Percentiles rank a stretch among this genome's conserved stretches.
Conservation (phyloP, 331 rosid genomes). For the Acacia concinna region DNA sequence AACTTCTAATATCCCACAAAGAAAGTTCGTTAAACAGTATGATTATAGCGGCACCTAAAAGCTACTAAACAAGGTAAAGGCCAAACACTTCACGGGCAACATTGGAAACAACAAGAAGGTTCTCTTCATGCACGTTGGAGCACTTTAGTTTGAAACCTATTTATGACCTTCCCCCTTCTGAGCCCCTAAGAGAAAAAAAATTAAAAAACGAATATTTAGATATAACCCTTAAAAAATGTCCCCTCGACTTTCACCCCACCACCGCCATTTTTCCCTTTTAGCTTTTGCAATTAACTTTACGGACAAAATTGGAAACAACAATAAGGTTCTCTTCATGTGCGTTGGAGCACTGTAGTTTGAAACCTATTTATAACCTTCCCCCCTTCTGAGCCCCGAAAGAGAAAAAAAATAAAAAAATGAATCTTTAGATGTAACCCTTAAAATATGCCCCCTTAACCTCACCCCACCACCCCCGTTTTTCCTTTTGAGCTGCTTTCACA, state of each 20-base stretch:
- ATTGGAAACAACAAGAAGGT: neutral
- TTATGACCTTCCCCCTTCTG: neutral
- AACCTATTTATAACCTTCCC: neutral
- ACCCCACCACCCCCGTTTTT: neutral
- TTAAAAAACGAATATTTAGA: too few relatives aligned
- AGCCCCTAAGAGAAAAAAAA: too few relatives aligned
- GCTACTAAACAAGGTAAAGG: neutral
- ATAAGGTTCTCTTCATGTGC: neutral
- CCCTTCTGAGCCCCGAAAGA: neutral
- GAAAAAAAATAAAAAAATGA: neutral
- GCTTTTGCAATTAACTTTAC: too few relatives aligned
- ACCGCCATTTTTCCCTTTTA: too few relatives aligned
- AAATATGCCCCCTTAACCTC: neutral
- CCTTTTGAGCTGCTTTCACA: neutral
- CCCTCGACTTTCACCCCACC: too few relatives aligned
- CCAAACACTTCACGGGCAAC: neutral
- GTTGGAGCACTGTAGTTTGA: neutral
- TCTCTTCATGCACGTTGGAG: neutral
- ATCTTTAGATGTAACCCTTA: neutral
- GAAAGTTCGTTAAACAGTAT: constrained; percentile 1
- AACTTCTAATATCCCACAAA: constrained; percentile 14
- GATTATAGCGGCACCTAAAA: constrained; percentile 1
- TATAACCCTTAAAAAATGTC: too few relatives aligned
- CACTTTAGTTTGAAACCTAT: neutral
- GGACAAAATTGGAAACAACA: neutral